Base-by-base conservation (phyloP, 2,329 filamentous ascomycete genomes). In the Aspergillus sp. region DNA sequence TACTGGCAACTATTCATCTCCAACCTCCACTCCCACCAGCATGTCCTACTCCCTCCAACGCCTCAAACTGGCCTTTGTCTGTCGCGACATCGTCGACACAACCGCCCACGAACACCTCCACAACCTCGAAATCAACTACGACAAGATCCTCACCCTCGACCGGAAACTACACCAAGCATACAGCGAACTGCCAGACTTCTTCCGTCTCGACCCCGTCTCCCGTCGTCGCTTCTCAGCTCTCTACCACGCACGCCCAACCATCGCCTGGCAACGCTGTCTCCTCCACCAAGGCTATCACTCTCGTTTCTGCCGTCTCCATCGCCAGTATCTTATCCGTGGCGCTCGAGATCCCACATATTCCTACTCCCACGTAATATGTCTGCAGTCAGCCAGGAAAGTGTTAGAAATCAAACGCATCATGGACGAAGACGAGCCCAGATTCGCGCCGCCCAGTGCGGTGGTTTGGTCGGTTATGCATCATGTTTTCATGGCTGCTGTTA, bases 41-140 rank as follows among this genome's bases (percentile, higher is more conserved):
- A 73, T 72, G 67, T 69, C 69, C 6, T 76, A 73, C 44, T 68
- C 66, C 26, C 53, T 74, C 5, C 59, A 68, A 30, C 65, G 72
- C 0, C 57, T 72, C n/a, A 64, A 62, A 27, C 51, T 75, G 7
- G 65, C 65, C 10, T 57, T 64, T 30, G 51, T 69, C 4, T 71
- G 67, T 36, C 65, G 71, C 3, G 56, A 62, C 6, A 62, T 73
- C 2, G 58, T 69, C 2, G 72, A 76, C 39, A 48, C 55, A 9
- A 59, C 53, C 2, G 57, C 60, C 5, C 43, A 60, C 7, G 53
- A 59, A 10, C 48, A 58, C 32, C 39, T 62, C 1, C 48, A 56
- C 7, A 51, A 57, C 0, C 39, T 53, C 6, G 61, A 62, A 27
- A 35, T 66, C 8, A 47, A 59, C 12, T 70, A 70, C 31, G 53